These are phyloP conservation scores for Penicillium sp. DNA, from an alignment of 2,329 filamentous ascomycete genomes.

Conservation along the genomic window DNA sequence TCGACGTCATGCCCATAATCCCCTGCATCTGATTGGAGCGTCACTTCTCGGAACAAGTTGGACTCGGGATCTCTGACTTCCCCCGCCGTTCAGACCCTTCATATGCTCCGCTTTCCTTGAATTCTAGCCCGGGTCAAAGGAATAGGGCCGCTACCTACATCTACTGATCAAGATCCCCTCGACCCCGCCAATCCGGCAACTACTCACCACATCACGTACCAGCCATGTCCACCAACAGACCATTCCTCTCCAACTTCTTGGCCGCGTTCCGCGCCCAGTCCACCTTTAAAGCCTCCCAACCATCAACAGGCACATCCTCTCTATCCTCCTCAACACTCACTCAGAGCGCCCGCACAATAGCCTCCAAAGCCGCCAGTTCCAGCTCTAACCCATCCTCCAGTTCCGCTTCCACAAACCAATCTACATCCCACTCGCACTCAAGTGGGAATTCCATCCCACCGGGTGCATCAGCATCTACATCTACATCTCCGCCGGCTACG, in stretches of 20 bases:
- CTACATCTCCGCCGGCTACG: background rate
- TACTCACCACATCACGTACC: background rate
- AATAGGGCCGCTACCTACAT: background rate
- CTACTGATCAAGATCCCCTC: background rate
- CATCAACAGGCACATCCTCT: slow-evolving; percentile 36
- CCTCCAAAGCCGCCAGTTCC: slow-evolving; percentile 41
- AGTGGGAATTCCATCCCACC: background rate
- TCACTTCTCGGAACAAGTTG: slow-evolving; percentile 3
- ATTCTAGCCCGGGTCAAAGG: background rate
- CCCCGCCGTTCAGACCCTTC: background rate
- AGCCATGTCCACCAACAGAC: slow-evolving; percentile 64
- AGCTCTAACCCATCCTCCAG: slow-evolving; percentile 18
- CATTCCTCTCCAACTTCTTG: slow-evolving; percentile 67
- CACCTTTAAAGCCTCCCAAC: slow-evolving; percentile 56
- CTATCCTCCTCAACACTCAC: slow-evolving; percentile 42
- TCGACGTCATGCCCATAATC: slow-evolving; percentile 24
- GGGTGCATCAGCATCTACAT: slow-evolving; percentile 3
- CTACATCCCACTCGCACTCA: background rate
- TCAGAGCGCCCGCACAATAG: slow-evolving; percentile 48
- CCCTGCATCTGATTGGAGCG: slow-evolving; percentile 18
- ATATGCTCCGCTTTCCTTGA: background rate
- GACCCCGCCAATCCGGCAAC: background rate
- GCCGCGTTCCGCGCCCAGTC: slow-evolving; percentile 67
- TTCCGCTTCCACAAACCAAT: slow-evolving; percentile 17
- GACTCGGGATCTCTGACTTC: slow-evolving; percentile 14